Evolutionary conservation across 2,329 filamentous ascomycete genomes (phyloP).

Genomic region (Aspergillus texensis): DNA sequence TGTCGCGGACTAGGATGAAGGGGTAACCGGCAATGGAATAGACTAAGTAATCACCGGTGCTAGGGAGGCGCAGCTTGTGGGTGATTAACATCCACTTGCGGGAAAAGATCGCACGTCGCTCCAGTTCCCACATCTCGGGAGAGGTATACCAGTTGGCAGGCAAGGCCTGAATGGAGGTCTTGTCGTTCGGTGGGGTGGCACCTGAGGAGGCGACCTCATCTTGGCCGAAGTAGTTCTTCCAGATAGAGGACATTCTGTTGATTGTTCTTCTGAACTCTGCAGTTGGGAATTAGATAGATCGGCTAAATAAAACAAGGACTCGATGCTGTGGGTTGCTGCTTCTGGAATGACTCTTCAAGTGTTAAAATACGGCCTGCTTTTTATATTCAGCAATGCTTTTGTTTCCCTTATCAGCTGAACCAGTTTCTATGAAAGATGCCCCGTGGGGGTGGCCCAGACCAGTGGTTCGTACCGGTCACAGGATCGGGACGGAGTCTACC

Average conservation of each 20-base stretch:
- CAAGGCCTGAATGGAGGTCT: slow-evolving; percentile 35
- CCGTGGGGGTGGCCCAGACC: not conserved
- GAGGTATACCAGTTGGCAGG: slow-evolving; percentile 55
- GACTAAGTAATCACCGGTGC: slow-evolving; percentile 59
- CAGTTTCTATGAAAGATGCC: not conserved
- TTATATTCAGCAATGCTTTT: not conserved
- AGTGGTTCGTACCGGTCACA: slow-evolving; percentile 30
- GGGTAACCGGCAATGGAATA: slow-evolving; percentile 61
- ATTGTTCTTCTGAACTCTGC: not conserved
- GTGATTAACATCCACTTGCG: slow-evolving; percentile 51
- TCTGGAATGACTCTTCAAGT: not conserved
- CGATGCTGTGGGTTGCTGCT: not conserved
- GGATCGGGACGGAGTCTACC: slow-evolving; percentile 17
- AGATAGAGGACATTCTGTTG: slow-evolving; percentile 1
- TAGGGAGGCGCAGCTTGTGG: slow-evolving; percentile 50
- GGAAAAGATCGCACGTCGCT: slow-evolving; percentile 61
- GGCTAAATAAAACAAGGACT: not conserved
- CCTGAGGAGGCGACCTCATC: slow-evolving; percentile 23
- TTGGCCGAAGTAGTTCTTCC: slow-evolving; percentile 44
- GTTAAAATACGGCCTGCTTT: not conserved
- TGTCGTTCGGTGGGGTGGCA: slow-evolving; percentile 14
- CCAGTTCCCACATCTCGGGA: slow-evolving; percentile 55
- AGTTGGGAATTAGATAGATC: not conserved
- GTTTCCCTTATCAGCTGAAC: not conserved
- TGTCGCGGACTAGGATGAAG: slow-evolving; percentile 57